phyloP scores from a whole-genome alignment of 2,329 filamentous ascomycete genomes.

The Hansfordia pulvinata region DNA sequence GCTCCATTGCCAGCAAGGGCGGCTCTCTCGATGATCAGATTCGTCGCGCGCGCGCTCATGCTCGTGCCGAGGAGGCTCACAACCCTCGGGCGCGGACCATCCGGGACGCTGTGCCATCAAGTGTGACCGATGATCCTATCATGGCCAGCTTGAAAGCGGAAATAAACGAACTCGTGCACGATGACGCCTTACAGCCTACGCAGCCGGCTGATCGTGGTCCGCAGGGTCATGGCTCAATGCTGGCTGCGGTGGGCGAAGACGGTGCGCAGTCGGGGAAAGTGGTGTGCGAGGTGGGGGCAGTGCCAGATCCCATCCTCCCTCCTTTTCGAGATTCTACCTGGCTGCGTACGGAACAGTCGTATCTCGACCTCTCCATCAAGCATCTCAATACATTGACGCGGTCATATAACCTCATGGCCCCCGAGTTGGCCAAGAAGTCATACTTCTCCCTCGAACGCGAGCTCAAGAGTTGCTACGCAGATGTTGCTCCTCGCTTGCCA shows the following conservation, averaged over 20 bases:
- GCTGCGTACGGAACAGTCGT: conserved; percentile 58
- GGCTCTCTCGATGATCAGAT: conserved; percentile 65
- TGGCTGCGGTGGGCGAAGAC: conserved; percentile 6
- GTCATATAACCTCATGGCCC: conserved; percentile 91
- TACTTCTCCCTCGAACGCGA: conserved; percentile 80
- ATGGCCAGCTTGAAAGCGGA: background rate
- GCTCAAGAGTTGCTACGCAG: conserved; percentile 67
- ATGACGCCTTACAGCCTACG: too few relatives aligned
- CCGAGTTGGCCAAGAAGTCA: conserved; percentile 81
- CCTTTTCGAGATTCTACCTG: conserved; percentile 73
- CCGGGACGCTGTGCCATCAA: conserved; percentile 31
- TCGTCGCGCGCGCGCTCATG: conserved; percentile 56
- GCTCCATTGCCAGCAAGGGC: conserved; percentile 64
- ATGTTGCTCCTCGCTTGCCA: conserved; percentile 67
- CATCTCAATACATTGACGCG: conserved; percentile 70
- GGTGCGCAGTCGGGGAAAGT: too few relatives aligned
- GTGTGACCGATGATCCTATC: conserved; percentile 31
- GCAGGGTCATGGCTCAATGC: too few relatives aligned
- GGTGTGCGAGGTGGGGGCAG: too few relatives aligned
- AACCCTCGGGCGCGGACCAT: conserved; percentile 41
- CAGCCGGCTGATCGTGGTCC: too few relatives aligned
- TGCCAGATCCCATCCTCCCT: conserved; percentile 25
- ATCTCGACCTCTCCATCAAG: conserved; percentile 62
- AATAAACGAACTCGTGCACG: conserved; percentile 4
- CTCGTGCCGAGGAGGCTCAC: conserved; percentile 53